Base-by-base conservation (phyloP, 2,329 filamentous ascomycete species). In the Aspergillus quadricinctus region DNA sequence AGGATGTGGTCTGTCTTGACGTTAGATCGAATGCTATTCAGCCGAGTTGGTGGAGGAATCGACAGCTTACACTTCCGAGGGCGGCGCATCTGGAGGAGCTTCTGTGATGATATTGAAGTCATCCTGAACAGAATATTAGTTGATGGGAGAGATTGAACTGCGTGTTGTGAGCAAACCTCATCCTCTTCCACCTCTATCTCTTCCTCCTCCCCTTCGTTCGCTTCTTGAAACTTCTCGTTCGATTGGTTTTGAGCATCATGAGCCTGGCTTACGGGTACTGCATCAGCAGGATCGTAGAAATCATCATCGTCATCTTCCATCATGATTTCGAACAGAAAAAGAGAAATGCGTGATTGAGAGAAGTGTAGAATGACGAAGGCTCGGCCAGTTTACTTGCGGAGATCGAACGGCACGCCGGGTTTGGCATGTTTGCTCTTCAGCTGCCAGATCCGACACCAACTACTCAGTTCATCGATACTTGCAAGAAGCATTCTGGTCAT, bases 51-150 rank as follows among this genome's bases (percentile, higher is more conserved):
- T 50, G n/a, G 35, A 45, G 14, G 43, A 17, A 43, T 53, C 37
- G 23, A 69, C 19, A 55, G n/a, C 73, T 69, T 63, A 76, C 72
- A 67, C 66, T 63, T 72, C 72, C 56, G 71, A 63, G 52, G 71
- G 60, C 28, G 70, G 68, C 9, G 74, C 72, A 53, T 77, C 76
- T 28, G 76, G 69, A 40, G 76, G 74, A 31, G 73, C 75, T 62
- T 79, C 77, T 58, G 77, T 79, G 53, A 79, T 79, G 55, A 79
- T 79, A 61, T 79, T 77, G 59, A 79, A 77, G 45, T 79, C 77
- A 60, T 79, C 77, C 77, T 79, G 57, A n/a, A n/a, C 2, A 21
- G 10, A 5, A 9, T 53, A 64, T 66, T 49, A 64, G 57, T 49
- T 37, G 59, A 56, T 17, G 21, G 11, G 17, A 19, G 19, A 19